Conservation (phyloP, 2,329 filamentous ascomycete species). For the Colletotrichum sp. region DNA sequence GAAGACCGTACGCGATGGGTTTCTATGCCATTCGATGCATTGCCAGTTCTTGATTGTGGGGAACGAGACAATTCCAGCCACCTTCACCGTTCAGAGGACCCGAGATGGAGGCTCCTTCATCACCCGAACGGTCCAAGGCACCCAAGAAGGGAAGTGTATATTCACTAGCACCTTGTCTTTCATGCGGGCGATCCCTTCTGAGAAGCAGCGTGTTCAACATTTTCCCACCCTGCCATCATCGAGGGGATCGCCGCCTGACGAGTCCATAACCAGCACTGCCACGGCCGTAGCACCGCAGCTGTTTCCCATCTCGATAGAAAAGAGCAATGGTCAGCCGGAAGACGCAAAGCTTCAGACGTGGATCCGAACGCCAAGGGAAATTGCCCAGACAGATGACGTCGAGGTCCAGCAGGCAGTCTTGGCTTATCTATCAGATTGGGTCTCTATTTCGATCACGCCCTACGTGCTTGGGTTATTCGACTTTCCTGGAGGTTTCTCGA, state of each 20-base stretch:
- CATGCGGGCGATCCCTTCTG: not conserved
- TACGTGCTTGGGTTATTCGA: not conserved
- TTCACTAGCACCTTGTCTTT: not conserved
- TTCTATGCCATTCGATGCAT: not conserved
- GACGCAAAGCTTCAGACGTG: not conserved
- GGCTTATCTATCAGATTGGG: not conserved
- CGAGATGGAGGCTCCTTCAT: not conserved
- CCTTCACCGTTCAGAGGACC: not conserved
- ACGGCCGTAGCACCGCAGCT: not conserved
- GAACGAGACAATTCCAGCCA: not conserved
- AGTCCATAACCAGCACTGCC: not conserved
- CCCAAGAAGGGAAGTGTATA: not conserved
- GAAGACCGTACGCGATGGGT: not conserved
- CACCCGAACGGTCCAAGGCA: not conserved
- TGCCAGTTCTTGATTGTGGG: not conserved
- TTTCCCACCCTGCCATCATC: not conserved
- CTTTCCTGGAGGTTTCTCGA: not conserved
- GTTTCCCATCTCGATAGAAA: not conserved
- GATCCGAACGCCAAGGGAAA: not conserved
- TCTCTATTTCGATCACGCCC: not conserved
- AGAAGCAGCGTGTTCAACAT: not conserved
- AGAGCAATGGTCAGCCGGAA: not conserved
- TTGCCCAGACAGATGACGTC: not conserved
- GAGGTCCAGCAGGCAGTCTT: not conserved
- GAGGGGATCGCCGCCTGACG: not conserved